These are phyloP conservation scores for Yamadazyma phyllophila DNA, from an alignment of 805 yeast species.

Conservation along the genomic window DNA sequence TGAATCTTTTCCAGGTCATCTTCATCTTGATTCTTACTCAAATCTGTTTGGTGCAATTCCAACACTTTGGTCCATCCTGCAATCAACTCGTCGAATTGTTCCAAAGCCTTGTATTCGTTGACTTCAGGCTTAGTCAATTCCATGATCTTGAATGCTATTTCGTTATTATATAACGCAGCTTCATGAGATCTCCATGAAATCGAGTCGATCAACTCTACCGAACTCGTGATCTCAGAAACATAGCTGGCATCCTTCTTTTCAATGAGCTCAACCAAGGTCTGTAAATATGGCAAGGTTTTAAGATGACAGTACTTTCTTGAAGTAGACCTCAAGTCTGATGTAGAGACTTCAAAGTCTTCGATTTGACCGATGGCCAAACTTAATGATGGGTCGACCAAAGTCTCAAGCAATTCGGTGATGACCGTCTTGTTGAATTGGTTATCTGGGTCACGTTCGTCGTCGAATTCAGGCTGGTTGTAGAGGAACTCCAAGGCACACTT, in stretches of 20 bases:
- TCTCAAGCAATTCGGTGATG: conserved; percentile 55
- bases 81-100: conserved; percentile 55
- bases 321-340: conserved; percentile 49
- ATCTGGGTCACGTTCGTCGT: conserved; percentile 14
- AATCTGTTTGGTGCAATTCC: conserved; percentile 54
- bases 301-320: conserved; percentile 45
- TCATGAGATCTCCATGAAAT: conserved; percentile 52
- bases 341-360: conserved; percentile 15
- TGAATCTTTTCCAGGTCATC: conserved; percentile 61
- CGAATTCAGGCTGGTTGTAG: conserved; percentile 17
- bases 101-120: conserved; percentile 30
- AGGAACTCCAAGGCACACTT: conserved; percentile 60
- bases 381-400: conserved; percentile 65
- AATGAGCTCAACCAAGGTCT: conserved; percentile 32
- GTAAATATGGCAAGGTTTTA: conserved; percentile 29
- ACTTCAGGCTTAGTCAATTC: conserved; percentile 28
- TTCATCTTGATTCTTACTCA: conserved; percentile 47
- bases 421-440: conserved; percentile 32
- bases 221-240: conserved; percentile 30
- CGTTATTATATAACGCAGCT: conserved; percentile 68
- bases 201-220: conserved; percentile 27
- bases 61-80: conserved; percentile 70
- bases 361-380: conserved; percentile 50
- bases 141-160: conserved; percentile 61
- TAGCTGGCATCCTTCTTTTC: conserved; percentile 33